phyloP scores from a whole-genome alignment of 1,139 yeast species.

The Sugiyamaella novakii region DNA sequence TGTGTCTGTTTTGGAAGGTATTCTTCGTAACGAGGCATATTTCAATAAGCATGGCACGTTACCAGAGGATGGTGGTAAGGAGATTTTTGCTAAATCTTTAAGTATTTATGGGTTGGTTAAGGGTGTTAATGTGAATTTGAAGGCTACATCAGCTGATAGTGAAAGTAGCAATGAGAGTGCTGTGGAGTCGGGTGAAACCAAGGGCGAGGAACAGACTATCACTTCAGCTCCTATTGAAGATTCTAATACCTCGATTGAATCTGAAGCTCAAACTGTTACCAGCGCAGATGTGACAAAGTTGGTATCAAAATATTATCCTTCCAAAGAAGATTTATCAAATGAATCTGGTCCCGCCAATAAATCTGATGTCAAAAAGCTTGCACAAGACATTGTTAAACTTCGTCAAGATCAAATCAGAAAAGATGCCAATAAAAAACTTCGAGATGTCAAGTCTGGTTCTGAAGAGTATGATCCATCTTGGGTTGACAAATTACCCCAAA shows the following conservation, averaged over 20 bases:
- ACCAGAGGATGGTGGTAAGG: slow-evolving; percentile 31
- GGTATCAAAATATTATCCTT: slow-evolving; percentile 29
- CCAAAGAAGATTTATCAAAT: slow-evolving; percentile 23
- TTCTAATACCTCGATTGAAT: slow-evolving; percentile 16
- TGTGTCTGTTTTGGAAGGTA: slow-evolving; percentile 48
- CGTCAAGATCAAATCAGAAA: slow-evolving; percentile 55
- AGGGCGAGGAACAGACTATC: slow-evolving; percentile 18
- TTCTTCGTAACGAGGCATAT: slow-evolving; percentile 44
- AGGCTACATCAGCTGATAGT: neutral
- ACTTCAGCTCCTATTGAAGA: slow-evolving; percentile 14
- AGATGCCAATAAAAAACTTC: slow-evolving; percentile 33
- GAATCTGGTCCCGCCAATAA: slow-evolving; percentile 28
- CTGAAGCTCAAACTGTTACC: slow-evolving; percentile 14
- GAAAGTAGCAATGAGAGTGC: neutral
- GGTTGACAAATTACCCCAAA: slow-evolving; percentile 53
- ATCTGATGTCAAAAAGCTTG: slow-evolving; percentile 54
- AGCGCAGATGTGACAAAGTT: slow-evolving; percentile 24
- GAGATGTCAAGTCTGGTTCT: slow-evolving; percentile 29
- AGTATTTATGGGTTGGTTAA: slow-evolving; percentile 35
- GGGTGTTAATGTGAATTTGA: slow-evolving; percentile 25
- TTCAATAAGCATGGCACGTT: slow-evolving; percentile 33
- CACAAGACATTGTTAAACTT: slow-evolving; percentile 56
- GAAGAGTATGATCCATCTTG: slow-evolving; percentile 59
- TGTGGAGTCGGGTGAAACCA: slow-evolving; percentile 8
- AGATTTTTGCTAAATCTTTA: slow-evolving; percentile 31